Evolutionary conservation across 2,329 filamentous ascomycete species (phyloP).

Genomic region (Penicillium sp.): DNA sequence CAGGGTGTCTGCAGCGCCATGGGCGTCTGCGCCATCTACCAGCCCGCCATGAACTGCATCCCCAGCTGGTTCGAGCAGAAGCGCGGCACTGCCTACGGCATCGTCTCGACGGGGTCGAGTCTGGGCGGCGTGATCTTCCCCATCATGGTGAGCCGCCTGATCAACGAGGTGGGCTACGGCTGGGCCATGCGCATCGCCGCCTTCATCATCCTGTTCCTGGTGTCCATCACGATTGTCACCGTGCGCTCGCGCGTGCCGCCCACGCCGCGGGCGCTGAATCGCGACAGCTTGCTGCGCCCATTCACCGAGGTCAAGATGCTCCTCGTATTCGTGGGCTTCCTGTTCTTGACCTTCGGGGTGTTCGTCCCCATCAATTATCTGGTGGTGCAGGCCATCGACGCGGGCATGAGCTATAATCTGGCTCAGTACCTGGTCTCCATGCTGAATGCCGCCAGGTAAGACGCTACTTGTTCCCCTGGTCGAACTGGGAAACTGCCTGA

Average conservation of each 20-base stretch:
- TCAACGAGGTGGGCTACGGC: conserved; percentile 52
- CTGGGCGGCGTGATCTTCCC: conserved; percentile 61
- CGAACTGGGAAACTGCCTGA: background rate
- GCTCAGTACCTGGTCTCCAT: conserved; percentile 55
- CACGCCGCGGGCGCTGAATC: conserved; percentile 24
- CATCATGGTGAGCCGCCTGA: conserved; percentile 58
- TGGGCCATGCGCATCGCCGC: conserved; percentile 59
- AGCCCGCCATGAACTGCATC: conserved; percentile 37
- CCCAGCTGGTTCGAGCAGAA: conserved; percentile 54
- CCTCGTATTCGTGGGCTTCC: conserved; percentile 18
- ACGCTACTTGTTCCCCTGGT: too few species aligned
- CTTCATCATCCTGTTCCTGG: conserved; percentile 60
- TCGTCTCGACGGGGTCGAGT: conserved; percentile 55
- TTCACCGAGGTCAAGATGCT: conserved; percentile 26
- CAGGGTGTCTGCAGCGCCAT: conserved; percentile 55
- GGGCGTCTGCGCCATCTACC: conserved; percentile 52
- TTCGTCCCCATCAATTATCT: conserved; percentile 57
- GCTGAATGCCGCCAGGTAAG: conserved; percentile 50
- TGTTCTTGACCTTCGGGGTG: conserved; percentile 56
- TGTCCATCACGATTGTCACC: conserved; percentile 53
- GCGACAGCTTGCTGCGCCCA: conserved; percentile 22
- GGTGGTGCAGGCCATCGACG: conserved; percentile 45
- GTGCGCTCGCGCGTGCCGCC: conserved; percentile 48
- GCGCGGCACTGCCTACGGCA: conserved; percentile 54
- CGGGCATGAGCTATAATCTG: conserved; percentile 52